Percentiles rank a stretch among this genome's conserved stretches.
Conservation (phyloP, 2,329 filamentous ascomycete genomes). For the Remersonia thermophila region DNA sequence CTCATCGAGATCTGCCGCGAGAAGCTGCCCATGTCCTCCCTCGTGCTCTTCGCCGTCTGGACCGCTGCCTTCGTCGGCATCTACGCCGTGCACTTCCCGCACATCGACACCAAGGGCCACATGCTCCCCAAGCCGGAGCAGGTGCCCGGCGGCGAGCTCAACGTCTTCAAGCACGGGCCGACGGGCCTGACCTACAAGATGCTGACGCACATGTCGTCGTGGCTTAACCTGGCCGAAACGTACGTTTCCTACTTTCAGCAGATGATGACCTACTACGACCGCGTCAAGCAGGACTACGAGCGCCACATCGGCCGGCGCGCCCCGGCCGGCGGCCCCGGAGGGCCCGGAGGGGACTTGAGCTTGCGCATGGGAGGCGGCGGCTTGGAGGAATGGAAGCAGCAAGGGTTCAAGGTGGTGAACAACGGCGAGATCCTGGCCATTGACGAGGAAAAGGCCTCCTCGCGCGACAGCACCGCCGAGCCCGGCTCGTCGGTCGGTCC, state of each 20-base stretch:
- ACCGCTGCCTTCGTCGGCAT: conserved; percentile 53
- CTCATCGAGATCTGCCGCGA: conserved; percentile 50
- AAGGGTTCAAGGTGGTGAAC: conserved; percentile 28
- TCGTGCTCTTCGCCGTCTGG: conserved; percentile 56
- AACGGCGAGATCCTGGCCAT: conserved; percentile 29
- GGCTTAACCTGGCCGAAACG: conserved; percentile 43
- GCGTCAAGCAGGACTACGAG: conserved; percentile 37
- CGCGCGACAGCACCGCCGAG: conserved; percentile 21
- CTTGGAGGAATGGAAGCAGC: conserved; percentile 40
- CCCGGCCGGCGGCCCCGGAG: conserved; percentile 6
- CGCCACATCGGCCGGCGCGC: conserved; percentile 20
- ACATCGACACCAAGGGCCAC: conserved; percentile 50
- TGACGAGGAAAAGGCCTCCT: conserved; percentile 21
- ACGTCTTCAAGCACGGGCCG: conserved; percentile 27
- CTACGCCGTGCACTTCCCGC: conserved; percentile 54
- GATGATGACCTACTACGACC: conserved; percentile 40
- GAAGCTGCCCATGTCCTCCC: conserved; percentile 53
- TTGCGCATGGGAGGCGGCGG: conserved; percentile 38
- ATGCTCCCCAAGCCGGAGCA: conserved; percentile 30
- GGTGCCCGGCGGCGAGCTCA: conserved; percentile 18
- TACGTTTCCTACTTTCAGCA: conserved; percentile 42
- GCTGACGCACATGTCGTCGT: conserved; percentile 37
- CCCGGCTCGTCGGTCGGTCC: conserved; percentile 19
- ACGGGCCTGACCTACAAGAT: conserved; percentile 38
- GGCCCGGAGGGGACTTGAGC: conserved; percentile 22